These are phyloP conservation scores for Pyrus communis DNA, from an alignment of 306 rosid species.

Conservation along the genomic window DNA sequence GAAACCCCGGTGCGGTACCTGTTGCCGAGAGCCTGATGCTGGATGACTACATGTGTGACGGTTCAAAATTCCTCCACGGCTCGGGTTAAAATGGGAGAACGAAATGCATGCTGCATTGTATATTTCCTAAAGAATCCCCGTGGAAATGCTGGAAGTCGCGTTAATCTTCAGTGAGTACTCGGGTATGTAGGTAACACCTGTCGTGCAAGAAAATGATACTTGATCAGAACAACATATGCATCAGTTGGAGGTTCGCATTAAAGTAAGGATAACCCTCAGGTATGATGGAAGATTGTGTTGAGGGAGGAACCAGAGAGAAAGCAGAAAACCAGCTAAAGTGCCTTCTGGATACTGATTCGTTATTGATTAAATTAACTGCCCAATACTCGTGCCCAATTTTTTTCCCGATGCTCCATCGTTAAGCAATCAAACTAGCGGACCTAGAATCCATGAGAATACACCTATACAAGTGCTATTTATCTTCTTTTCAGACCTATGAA, in stretches of 20 bases:
- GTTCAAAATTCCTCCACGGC: constrained; percentile 15
- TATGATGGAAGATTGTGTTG: background rate
- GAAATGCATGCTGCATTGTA: constrained; percentile 11
- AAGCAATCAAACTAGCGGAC: background rate
- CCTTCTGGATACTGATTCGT: background rate
- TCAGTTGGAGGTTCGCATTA: background rate
- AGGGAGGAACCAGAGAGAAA: background rate
- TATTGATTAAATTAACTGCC: background rate
- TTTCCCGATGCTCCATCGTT: background rate
- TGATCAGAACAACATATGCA: background rate
- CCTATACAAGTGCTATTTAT: background rate
- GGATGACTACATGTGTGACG: constrained; percentile 4
- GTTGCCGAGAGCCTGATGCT: constrained; percentile 7
- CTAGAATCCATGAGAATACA: background rate
- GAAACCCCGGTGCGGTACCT: constrained; percentile 14
- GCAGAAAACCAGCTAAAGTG: background rate
- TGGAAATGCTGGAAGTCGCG: constrained; percentile 69
- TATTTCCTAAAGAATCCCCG: constrained; percentile 36
- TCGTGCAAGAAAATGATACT: constrained; percentile 18
- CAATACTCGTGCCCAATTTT: background rate
- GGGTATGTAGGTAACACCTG: constrained; percentile 77
- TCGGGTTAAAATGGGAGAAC: constrained; percentile 5
- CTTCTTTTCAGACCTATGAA: background rate
- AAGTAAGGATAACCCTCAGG: background rate
- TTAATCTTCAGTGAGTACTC: constrained; percentile 65